Conservation (phyloP, 1,139 yeast genomes). For the Maudiozyma humilis region DNA sequence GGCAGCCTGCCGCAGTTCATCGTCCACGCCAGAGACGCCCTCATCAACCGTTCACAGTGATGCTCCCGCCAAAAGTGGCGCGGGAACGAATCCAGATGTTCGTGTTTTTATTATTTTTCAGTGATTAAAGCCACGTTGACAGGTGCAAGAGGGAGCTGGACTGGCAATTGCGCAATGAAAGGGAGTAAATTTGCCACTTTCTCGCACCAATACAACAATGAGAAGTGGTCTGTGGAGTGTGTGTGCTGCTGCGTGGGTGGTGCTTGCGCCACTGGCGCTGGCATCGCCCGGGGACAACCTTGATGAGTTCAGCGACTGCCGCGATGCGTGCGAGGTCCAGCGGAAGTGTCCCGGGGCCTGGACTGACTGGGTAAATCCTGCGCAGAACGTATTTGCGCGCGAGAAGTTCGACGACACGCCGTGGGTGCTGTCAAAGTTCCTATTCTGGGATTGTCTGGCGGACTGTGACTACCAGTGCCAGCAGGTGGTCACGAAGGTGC, state of each 20-base stretch:
- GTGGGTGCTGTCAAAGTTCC: slow-evolving; percentile 32
- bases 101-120: no score
- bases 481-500: slow-evolving; percentile 51
- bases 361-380: slow-evolving; percentile 14
- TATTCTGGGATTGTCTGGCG: slow-evolving; percentile 71
- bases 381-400: slow-evolving; percentile 29
- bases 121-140: not conserved
- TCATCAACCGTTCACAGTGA: not conserved
- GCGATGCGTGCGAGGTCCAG: slow-evolving; percentile 44
- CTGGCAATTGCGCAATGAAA: no score
- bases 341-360: slow-evolving; percentile 31
- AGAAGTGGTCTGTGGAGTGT: not conserved
- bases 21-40: slow-evolving; percentile 4
- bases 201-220: no score
- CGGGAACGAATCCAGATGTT: no score
- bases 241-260: not conserved
- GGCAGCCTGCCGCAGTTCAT: slow-evolving; percentile 7
- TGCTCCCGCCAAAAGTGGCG: no score
- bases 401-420: slow-evolving; percentile 30
- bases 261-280: not conserved
- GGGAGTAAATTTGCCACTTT: no score
- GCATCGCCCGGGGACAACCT: slow-evolving; percentile 78
- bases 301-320: slow-evolving; percentile 60
- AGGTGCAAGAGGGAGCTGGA: not conserved
- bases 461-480: slow-evolving; percentile 94